phyloP scores from a whole-genome alignment of 108 stramenopile genomes.

The Conticribra guillardii region DNA sequence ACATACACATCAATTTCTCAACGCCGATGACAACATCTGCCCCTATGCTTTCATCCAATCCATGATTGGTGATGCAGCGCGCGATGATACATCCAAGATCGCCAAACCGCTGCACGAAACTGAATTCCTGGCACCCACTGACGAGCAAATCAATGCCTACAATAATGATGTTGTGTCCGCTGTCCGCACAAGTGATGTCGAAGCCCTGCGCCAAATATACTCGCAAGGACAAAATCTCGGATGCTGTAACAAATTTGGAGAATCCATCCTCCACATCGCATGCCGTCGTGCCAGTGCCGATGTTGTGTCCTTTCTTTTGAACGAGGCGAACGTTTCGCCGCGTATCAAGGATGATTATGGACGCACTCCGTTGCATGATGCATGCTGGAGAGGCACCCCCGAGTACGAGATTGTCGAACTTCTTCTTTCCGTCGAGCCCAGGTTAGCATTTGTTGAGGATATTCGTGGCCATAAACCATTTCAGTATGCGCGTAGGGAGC shows the following conservation, averaged over 20 bases:
- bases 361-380: constrained; percentile 88
- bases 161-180: constrained; percentile 54
- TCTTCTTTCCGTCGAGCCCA: constrained; percentile 61
- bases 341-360: constrained; percentile 85
- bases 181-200: constrained; percentile 60
- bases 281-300: constrained; percentile 74
- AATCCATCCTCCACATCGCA: constrained; percentile 84
- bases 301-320: constrained; percentile 67
- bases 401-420: constrained; percentile 60
- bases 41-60: constrained; percentile 56
- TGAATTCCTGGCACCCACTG: constrained; percentile 26
- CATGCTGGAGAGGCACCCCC: constrained; percentile 80
- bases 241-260: constrained; percentile 86
- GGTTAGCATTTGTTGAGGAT: constrained; percentile 65
- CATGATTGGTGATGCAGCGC: constrained; percentile 23
- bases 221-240: constrained; percentile 41
- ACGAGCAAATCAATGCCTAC: constrained; percentile 71
- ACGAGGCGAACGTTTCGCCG: constrained; percentile 52
- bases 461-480: constrained; percentile 71
- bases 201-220: constrained; percentile 42
- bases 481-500: constrained; percentile 71
- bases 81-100: neutral
- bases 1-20: no score
- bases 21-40: constrained; percentile 16
- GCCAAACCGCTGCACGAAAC: constrained; percentile 8